Conservation (phyloP, 768 basidiomycete genomes). For the Xerocomus potaroensis region DNA sequence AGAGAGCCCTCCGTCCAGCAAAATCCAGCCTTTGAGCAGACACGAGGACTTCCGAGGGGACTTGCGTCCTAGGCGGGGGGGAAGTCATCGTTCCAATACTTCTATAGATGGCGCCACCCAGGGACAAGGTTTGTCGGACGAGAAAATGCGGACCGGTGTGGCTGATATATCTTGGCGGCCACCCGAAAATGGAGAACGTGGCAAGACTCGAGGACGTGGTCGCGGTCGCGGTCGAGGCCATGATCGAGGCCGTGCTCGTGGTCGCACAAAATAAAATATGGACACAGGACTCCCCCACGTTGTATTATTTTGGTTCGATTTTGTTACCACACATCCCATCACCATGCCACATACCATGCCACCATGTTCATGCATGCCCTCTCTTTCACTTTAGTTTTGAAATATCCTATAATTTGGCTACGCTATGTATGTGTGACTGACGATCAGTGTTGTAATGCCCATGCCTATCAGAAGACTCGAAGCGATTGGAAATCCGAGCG, state of each 20-base stretch:
- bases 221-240: conserved; percentile 37
- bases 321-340: conserved; percentile 18
- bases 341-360: conserved; percentile 17
- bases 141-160: conserved; percentile 8
- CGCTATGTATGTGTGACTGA: conserved; percentile 7
- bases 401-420: conserved; percentile 14
- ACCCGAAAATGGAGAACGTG: conserved; percentile 30
- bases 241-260: conserved; percentile 36
- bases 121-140: conserved; percentile 2
- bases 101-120: neutral
- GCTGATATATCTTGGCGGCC: conserved; percentile 7
- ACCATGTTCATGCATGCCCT: conserved; percentile 22
- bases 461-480: conserved; percentile 2
- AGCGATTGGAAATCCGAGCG: neutral
- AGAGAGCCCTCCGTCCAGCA: conserved; percentile 10
- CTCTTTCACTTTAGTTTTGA: conserved; percentile 12
- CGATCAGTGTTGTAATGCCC: conserved; percentile 15
- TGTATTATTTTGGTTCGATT: conserved; percentile 17
- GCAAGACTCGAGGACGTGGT: conserved; percentile 37
- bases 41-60: conserved; percentile 2
- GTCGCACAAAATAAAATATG: conserved; percentile 26
- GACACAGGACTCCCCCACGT: conserved; percentile 12
- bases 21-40: conserved; percentile 12
- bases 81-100: conserved; percentile 6
- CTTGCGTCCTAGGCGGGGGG: conserved; percentile 3